Evolutionary conservation across 2,329 filamentous ascomycete genomes (phyloP), one percentile per base, ranked within the genome.

Genomic region (Dothideomycetidae sp.): DNA sequence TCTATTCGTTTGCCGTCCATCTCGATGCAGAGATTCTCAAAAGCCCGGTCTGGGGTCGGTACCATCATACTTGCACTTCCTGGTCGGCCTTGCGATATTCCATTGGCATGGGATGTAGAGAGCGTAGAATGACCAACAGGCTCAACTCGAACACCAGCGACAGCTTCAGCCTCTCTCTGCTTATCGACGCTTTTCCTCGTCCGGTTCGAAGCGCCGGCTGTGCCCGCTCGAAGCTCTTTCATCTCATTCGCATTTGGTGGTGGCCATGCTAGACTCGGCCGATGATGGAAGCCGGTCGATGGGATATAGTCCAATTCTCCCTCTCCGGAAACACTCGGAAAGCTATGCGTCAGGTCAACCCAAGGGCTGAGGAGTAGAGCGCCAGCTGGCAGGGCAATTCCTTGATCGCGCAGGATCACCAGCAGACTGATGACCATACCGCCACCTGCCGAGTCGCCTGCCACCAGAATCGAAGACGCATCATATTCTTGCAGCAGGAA

Each of bases 301-400:
- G 90, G 90, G 21, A 98, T 88, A 49, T 94, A 96, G 54, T 98
- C 90, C 35, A 83, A 59, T 1, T 73, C 71, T 34, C 73, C 75
- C 29, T 84, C 73, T 4, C 67, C 71, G 2, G 73, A 70, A n/a
- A 93, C 71, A 46, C 86, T 94, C 0, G 90, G 90, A 46, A 96
- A 96, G 0, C 86, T 94, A 54, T 96, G 88, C 0, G 84, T 93
- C 37, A 96, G 62, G 54, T 98, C 90, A 5, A 88, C 85, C 90
- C 90, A 98, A 1, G 90, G 90, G 34, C 84, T 93, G 36, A 96
- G 81, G 29, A 96, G 65, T 31, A 96, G 77, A 3, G 81, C 86
- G 1, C 90, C 90, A 2, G 90, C 86, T 1, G 90, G 90, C 16
- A 94, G 58, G 4, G 88, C 81, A 10, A 93, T 64, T 0, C 77